phyloP scores from a whole-genome alignment of 306 rosid genomes.

The Rosa chinensis region DNA sequence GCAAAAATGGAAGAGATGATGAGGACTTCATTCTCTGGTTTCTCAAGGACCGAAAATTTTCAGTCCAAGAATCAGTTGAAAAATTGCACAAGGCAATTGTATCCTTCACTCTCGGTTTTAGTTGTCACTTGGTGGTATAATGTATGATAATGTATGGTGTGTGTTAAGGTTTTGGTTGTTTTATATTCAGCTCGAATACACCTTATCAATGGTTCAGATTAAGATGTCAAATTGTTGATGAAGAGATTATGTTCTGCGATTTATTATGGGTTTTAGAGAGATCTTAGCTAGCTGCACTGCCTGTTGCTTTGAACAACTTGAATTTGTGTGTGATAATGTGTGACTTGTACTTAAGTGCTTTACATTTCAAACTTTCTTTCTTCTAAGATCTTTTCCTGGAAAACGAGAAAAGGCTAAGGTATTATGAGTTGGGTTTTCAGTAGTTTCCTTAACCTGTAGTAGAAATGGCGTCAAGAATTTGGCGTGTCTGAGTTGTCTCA shows the following conservation, averaged over 20 bases:
- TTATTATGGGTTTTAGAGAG: background rate
- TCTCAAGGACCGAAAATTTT: conserved; percentile 81
- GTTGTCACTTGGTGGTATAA: background rate
- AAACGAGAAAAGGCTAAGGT: background rate
- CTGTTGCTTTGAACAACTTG: background rate
- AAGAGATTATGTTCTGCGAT: background rate
- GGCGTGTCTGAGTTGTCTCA: conserved; percentile 71
- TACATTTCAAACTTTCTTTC: background rate
- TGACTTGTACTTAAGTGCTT: conserved; percentile 5
- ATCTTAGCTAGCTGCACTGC: background rate
- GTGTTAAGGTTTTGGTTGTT: background rate
- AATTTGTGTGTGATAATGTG: background rate
- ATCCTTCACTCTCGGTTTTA: conserved; percentile 40
- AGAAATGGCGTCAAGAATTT: conserved; percentile 97
- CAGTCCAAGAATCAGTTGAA: conserved; percentile 57
- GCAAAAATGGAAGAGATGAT: conserved; percentile 93
- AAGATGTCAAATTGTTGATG: background rate
- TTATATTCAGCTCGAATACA: too few species aligned
- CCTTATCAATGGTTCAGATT: background rate
- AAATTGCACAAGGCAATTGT: conserved; percentile 85
- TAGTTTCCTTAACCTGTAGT: conserved; percentile 39
- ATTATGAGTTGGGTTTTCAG: conserved; percentile 7
- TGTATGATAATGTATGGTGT: background rate
- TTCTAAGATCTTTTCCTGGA: background rate
- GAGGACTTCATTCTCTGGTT: conserved; percentile 95